Evolutionary conservation across 2,329 filamentous ascomycete species (phyloP).

Genomic region (Lasiodiplodia theobromae): DNA sequence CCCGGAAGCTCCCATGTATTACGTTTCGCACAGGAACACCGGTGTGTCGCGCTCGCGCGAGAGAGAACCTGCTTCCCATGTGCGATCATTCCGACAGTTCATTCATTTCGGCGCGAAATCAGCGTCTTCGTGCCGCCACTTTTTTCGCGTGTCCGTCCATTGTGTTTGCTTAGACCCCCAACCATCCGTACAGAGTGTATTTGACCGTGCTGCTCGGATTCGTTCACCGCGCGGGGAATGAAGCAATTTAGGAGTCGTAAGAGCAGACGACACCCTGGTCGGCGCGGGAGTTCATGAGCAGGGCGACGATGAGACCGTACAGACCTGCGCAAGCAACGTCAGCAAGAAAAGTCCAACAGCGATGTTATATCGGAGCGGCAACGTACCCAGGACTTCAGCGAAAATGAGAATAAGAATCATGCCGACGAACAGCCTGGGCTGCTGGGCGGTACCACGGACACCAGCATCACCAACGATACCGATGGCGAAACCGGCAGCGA

Average conservation of each 20-base stretch:
- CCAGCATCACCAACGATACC: constrained; percentile 76
- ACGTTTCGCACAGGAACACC: constrained; percentile 8
- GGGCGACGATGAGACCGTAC: constrained; percentile 97
- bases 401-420: constrained; percentile 99
- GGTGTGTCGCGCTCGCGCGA: constrained; percentile 16
- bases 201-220: constrained; percentile 28
- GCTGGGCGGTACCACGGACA: constrained; percentile 85
- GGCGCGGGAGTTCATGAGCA: constrained; percentile 98
- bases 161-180: constrained; percentile 9
- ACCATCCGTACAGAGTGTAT: constrained; percentile 23
- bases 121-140: neutral
- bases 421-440: constrained; percentile 88
- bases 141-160: neutral
- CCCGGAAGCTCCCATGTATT: constrained; percentile 28
- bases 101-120: constrained; percentile 3
- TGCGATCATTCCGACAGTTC: constrained; percentile 15
- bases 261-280: constrained; percentile 30
- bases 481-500: constrained; percentile 85
- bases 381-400: constrained; percentile 94
- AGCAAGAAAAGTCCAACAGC: constrained; percentile 26
- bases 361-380: neutral
- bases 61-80: neutral
- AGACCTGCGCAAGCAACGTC: constrained; percentile 69
- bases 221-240: constrained; percentile 1
- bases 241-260: constrained; percentile 29